A percentile compares a stretch with the other conserved stretches of the same genome.
phyloP scores from a whole-genome alignment of 768 basidiomycete species.

The Mycena pura region DNA sequence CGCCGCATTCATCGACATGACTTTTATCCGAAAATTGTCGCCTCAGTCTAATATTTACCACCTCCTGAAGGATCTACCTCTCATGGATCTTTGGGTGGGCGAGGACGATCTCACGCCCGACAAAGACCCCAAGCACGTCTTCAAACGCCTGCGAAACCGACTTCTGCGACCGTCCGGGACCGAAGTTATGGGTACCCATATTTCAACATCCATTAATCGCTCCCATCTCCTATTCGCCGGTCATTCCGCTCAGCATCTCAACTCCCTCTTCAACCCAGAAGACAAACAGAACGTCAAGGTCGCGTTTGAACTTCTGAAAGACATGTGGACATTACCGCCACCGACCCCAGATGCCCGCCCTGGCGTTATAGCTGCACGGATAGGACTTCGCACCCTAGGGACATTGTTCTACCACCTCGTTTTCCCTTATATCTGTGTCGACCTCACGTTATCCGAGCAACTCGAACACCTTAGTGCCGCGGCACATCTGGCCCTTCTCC shows the following conservation, averaged over 20 bases:
- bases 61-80: slow-evolving; percentile 24
- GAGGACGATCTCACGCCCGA: slow-evolving; percentile 42
- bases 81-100: slow-evolving; percentile 40
- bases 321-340: slow-evolving; percentile 33
- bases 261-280: slow-evolving; percentile 34
- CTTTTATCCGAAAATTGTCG: slow-evolving; percentile 28
- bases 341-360: neutral
- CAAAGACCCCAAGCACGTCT: slow-evolving; percentile 43
- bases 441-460: slow-evolving; percentile 40
- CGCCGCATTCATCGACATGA: slow-evolving; percentile 30
- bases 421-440: slow-evolving; percentile 37
- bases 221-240: slow-evolving; percentile 27
- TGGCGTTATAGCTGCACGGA: neutral
- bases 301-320: slow-evolving; percentile 32
- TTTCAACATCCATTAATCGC: slow-evolving; percentile 30
- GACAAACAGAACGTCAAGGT: slow-evolving; percentile 42
- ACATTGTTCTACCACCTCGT: slow-evolving; percentile 33
- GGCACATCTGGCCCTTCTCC: slow-evolving; percentile 30
- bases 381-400: slow-evolving; percentile 30
- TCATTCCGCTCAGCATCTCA: slow-evolving; percentile 3
- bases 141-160: slow-evolving; percentile 39
- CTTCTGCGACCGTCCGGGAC: slow-evolving; percentile 33
- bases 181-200: slow-evolving; percentile 27
- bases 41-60: slow-evolving; percentile 32
- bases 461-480: slow-evolving; percentile 41